phyloP scores from a whole-genome alignment of 805 yeast genomes.

The Pichia cephalocereana region DNA sequence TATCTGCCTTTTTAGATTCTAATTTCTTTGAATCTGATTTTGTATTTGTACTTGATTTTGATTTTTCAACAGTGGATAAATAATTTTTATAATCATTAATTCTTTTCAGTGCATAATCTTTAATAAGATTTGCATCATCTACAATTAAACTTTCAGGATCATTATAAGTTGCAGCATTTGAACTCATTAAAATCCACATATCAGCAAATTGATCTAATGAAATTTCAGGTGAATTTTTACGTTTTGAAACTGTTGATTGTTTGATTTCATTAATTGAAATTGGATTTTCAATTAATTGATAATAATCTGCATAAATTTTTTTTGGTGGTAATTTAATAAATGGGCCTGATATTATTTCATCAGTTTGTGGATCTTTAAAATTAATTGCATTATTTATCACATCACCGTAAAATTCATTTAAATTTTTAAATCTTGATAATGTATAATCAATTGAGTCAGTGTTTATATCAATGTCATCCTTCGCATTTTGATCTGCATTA shows the following conservation, averaged over 20 bases:
- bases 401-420: conserved; percentile 4
- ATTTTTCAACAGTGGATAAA: not conserved
- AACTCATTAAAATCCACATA: conserved; percentile 57
- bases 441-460: not conserved
- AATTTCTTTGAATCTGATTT: not conserved
- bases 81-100: conserved; percentile 27
- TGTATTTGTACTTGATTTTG: not conserved
- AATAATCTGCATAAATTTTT: conserved; percentile 71
- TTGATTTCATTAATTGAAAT: conserved; percentile 63
- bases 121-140: conserved; percentile 49
- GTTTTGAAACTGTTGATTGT: conserved; percentile 22
- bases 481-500: not conserved
- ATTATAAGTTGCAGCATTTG: conserved; percentile 66
- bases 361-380: conserved; percentile 11
- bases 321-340: conserved; percentile 65
- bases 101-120: conserved; percentile 45
- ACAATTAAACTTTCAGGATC: conserved; percentile 59
- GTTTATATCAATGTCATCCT: not conserved
- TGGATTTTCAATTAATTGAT: conserved; percentile 52
- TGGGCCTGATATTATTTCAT: conserved; percentile 33
- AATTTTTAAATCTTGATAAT: not conserved
- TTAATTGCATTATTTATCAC: conserved; percentile 4
- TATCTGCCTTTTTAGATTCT: not conserved
- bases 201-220: conserved; percentile 37
- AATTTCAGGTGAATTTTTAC: conserved; percentile 15